Conservation (phyloP, 768 basidiomycete species). For the Panus rudis region DNA sequence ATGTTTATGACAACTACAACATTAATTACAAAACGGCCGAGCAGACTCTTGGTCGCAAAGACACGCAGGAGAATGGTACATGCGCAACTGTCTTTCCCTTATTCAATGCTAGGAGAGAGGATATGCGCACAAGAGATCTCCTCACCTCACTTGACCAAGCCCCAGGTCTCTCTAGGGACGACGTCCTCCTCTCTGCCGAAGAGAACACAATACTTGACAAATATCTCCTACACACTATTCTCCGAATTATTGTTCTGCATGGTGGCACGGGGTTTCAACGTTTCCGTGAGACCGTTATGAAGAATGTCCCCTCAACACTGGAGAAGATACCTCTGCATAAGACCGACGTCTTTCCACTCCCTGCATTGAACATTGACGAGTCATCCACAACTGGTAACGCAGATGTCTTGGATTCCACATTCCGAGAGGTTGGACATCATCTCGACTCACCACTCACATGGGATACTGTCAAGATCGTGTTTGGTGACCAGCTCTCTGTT, state of each 20-base stretch:
- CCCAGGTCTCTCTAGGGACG: slow-evolving; percentile 14
- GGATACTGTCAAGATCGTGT: slow-evolving; percentile 7
- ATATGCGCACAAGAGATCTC: slow-evolving; percentile 20
- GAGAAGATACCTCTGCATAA: slow-evolving; percentile 24
- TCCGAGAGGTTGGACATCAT: slow-evolving; percentile 18
- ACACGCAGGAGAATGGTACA: slow-evolving; percentile 32
- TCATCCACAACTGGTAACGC: slow-evolving; percentile 28
- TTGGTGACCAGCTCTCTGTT: slow-evolving; percentile 29
- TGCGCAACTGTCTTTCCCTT: slow-evolving; percentile 28
- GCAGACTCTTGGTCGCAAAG: slow-evolving; percentile 27
- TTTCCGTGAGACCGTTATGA: slow-evolving; percentile 14
- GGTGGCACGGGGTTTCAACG: slow-evolving; percentile 28
- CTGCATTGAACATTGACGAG: slow-evolving; percentile 31
- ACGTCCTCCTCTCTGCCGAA: slow-evolving; percentile 20
- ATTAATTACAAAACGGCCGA: slow-evolving; percentile 22
- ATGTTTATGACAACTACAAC: slow-evolving; percentile 35
- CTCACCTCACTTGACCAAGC: slow-evolving; percentile 17
- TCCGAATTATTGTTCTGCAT: slow-evolving; percentile 24
- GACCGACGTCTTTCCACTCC: slow-evolving; percentile 23
- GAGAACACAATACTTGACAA: slow-evolving; percentile 15
- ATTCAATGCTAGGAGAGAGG: slow-evolving; percentile 16
- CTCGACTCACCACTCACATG: not conserved
- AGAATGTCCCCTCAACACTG: slow-evolving; percentile 11
- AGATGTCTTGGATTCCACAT: slow-evolving; percentile 22
- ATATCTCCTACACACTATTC: slow-evolving; percentile 20